Percentiles rank a stretch among this genome's conserved stretches.
phyloP scores from a whole-genome alignment of 1,284 basidiomycete genomes.

The Mycena sp. region DNA sequence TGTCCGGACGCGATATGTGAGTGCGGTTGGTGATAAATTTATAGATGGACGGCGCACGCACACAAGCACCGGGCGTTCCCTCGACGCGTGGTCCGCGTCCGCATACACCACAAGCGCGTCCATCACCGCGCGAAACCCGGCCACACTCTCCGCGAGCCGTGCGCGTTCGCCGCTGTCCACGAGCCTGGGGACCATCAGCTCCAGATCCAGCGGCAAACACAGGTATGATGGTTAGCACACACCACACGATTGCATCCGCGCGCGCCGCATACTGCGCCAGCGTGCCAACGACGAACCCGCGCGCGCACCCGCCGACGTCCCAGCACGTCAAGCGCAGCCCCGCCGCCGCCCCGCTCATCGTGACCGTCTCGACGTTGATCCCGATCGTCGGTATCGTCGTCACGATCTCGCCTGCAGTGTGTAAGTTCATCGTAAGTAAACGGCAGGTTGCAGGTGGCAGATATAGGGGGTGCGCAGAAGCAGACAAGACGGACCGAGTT shows the following conservation, averaged over 20 bases:
- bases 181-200: slow-evolving; percentile 30
- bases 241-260: slow-evolving; percentile 42
- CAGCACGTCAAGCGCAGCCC: slow-evolving; percentile 40
- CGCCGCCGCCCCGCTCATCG: slow-evolving; percentile 26
- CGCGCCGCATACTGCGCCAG: slow-evolving; percentile 26
- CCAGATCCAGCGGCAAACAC: neutral
- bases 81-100: slow-evolving; percentile 1
- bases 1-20: neutral
- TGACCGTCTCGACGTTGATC: slow-evolving; percentile 48
- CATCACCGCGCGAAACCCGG: slow-evolving; percentile 32
- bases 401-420: slow-evolving; percentile 39
- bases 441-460: no score
- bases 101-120: neutral
- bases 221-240: neutral
- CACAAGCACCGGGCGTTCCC: slow-evolving; percentile 42
- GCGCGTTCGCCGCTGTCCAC: slow-evolving; percentile 37
- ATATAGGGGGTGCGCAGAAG: no score
- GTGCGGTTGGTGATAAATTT: neutral
- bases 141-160: slow-evolving; percentile 38
- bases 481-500: slow-evolving; percentile 25
- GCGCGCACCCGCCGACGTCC: slow-evolving; percentile 47
- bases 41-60: slow-evolving; percentile 21
- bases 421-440: no score
- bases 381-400: slow-evolving; percentile 49
- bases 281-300: slow-evolving; percentile 22